Conservation (phyloP, 2,329 filamentous ascomycete genomes). For the Pestalotiopsis sp. region DNA sequence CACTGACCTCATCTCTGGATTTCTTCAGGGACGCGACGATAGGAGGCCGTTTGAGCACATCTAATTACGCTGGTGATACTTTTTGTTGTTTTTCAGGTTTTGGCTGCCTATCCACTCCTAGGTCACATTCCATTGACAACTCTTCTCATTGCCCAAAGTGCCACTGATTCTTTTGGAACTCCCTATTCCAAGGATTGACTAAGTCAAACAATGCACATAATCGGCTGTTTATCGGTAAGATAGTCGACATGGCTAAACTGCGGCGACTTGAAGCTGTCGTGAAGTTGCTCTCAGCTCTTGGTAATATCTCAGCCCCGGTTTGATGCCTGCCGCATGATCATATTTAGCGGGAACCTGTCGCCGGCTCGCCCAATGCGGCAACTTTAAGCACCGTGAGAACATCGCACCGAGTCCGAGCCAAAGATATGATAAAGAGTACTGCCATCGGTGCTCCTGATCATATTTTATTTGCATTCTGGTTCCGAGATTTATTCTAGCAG, state of each 20-base stretch:
- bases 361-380: not conserved
- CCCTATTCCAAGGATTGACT: too few species aligned
- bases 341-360: not conserved
- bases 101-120: too few species aligned
- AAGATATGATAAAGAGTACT: not conserved
- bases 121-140: too few species aligned
- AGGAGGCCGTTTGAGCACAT: too few species aligned
- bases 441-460: not conserved
- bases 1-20: not conserved
- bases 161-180: too few species aligned
- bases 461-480: not conserved
- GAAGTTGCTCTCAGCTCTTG: not conserved
- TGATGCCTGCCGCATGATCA: not conserved
- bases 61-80: too few species aligned
- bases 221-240: too few species aligned
- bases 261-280: not conserved
- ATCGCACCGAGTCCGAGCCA: not conserved
- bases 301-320: not conserved
- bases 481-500: not conserved
- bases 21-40: not conserved
- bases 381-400: slow-evolving; percentile 1
- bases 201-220: too few species aligned
- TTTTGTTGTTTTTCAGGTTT: too few species aligned
- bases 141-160: too few species aligned
- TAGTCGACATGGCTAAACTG: not conserved